A percentile compares a stretch with the other conserved stretches of the same genome.
Conservation (phyloP, 345 rosid genomes). For the Melaleuca alternifolia region DNA sequence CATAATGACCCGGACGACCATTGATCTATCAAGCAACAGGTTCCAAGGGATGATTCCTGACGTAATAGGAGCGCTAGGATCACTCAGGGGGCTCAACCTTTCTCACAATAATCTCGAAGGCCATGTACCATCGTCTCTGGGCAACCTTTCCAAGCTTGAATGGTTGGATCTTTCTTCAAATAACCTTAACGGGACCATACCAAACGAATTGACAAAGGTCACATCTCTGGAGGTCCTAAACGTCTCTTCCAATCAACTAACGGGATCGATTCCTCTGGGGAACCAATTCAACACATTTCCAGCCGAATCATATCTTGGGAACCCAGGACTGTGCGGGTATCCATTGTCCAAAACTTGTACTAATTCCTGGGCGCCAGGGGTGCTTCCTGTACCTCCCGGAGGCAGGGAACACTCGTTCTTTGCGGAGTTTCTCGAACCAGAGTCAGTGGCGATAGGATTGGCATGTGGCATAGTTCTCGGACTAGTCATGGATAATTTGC, state of each 20-base stretch:
- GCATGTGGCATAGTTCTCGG: neutral
- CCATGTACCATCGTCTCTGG: neutral
- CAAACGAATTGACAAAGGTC: neutral
- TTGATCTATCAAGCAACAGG: neutral
- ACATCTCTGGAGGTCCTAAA: neutral
- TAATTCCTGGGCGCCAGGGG: neutral
- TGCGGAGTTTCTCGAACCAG: neutral
- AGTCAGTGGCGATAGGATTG: neutral
- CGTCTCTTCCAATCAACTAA: neutral
- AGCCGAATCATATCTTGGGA: neutral
- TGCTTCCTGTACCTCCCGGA: neutral
- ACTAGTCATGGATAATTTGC: neutral
- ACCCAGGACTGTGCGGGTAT: neutral
- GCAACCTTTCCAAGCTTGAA: neutral
- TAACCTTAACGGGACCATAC: neutral
- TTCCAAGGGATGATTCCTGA: neutral
- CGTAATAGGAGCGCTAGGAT: neutral
- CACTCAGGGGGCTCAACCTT: neutral
- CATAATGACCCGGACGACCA: neutral
- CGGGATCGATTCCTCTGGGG: neutral
- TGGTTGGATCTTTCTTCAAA: neutral
- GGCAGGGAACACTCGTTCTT: neutral
- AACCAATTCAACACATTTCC: neutral
- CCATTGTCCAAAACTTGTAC: neutral
- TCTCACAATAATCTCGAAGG: neutral